These are phyloP conservation scores for Fraxinus pennsylvanica DNA, from an alignment of 257 asterid species.

Conservation along the genomic window DNA sequence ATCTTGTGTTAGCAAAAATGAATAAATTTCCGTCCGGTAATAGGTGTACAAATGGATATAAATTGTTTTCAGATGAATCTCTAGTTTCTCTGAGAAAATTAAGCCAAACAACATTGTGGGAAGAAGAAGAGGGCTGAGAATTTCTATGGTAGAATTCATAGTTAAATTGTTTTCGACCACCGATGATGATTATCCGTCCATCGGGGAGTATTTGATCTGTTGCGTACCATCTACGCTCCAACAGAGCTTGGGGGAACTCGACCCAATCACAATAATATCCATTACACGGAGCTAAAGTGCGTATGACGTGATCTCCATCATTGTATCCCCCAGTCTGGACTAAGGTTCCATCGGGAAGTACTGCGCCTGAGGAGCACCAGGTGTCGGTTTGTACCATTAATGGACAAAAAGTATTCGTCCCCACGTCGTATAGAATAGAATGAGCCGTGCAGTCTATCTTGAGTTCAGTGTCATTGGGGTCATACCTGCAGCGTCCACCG, in stretches of 20 bases:
- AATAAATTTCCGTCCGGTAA: slow-evolving; percentile 68
- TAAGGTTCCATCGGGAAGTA: slow-evolving; percentile 55
- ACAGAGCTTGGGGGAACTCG: slow-evolving; percentile 39
- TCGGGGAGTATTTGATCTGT: slow-evolving; percentile 66
- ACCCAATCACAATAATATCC: slow-evolving; percentile 50
- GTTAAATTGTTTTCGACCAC: slow-evolving; percentile 62
- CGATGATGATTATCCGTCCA: slow-evolving; percentile 55
- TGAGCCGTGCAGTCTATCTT: slow-evolving; percentile 71
- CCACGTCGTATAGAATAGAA: slow-evolving; percentile 55
- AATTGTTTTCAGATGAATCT: slow-evolving; percentile 56
- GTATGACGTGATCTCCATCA: slow-evolving; percentile 55
- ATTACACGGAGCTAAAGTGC: slow-evolving; percentile 40
- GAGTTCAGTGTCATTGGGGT: slow-evolving; percentile 40
- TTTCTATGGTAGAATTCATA: slow-evolving; percentile 54
- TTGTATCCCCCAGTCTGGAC: slow-evolving; percentile 76
- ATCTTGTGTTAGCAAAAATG: slow-evolving; percentile 58
- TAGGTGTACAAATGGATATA: slow-evolving; percentile 67
- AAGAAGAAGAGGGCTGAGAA: background rate
- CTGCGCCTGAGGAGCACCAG: slow-evolving; percentile 84
- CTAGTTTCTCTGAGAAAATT: slow-evolving; percentile 53
- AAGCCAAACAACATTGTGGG: slow-evolving; percentile 22
- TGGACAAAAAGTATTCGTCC: slow-evolving; percentile 37
- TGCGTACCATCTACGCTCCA: slow-evolving; percentile 64
- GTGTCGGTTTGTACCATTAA: slow-evolving; percentile 60
- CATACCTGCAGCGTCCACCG: slow-evolving; percentile 42